Base-by-base conservation (phyloP, 306 rosid genomes). In the Ormosia semicastrata region DNA sequence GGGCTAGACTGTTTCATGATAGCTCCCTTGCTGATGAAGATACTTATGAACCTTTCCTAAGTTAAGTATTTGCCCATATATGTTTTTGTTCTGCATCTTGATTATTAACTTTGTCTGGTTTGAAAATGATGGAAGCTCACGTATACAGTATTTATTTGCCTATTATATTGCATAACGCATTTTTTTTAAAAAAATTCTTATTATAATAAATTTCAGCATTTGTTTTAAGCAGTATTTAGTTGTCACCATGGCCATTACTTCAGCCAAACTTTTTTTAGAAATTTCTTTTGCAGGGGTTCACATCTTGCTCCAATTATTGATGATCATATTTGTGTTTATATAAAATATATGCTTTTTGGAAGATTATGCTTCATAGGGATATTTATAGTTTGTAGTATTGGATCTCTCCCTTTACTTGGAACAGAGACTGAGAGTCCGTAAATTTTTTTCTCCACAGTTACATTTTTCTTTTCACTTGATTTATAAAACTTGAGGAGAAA, bases 1-100 rank as follows among this genome's bases (percentile, higher is more conserved):
- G 98, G 81, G 96, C 98, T 62, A 92, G 90, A 80, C 79, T 93
- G 77, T 95, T 95, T 89, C 98, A 95, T 84, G 98, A 93, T 82
- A 86, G 82, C 66, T 66, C 92, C 66, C 93, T 93, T 86, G 91
- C 89, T 2, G 77, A 78, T 60, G 92, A 92, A 87, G 97, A 93
- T 80, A 85, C 95, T 66, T 92, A 93, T 33, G 98, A 93, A 75
- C 94, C 99, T 84, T 95, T 95, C 91, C 80, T 95, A 80, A 92
- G 98, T 90, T 95, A 79, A 85, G 90, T 86, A 56, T 81, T 75
- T 81, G 67, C 81, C 60, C 82, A 56, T 53, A 17, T 58, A 40
- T 79, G 77, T 60, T 65, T 60, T 83, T 75, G 69, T 47, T 41
- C 36, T 78, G 37, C 29, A 3, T 78, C 32, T 58, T 85, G 5